These are phyloP conservation scores for Cutaneotrichosporon curvatum DNA, from an alignment of 1,284 basidiomycete species.

Conservation along the genomic window DNA sequence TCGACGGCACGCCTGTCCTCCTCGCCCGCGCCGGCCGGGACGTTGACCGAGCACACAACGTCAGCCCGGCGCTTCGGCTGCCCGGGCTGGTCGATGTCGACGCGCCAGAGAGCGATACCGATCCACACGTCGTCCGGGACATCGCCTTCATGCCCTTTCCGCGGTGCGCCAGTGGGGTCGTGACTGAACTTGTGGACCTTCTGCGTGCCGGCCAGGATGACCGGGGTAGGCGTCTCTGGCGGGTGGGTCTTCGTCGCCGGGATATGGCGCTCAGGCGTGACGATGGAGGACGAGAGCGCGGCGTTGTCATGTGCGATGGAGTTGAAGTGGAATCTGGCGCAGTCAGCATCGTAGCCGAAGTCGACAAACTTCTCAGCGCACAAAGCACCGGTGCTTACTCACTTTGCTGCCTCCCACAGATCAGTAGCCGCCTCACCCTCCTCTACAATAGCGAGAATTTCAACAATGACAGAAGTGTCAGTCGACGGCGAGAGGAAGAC, in stretches of 20 bases:
- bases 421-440: constrained; percentile 47
- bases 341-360: neutral
- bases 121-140: constrained; percentile 63
- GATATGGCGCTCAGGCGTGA: constrained; percentile 24
- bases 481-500: constrained; percentile 72
- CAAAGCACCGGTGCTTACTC: constrained; percentile 33
- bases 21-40: constrained; percentile 45
- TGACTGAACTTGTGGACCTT: constrained; percentile 62
- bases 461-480: constrained; percentile 72
- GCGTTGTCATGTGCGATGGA: constrained; percentile 88
- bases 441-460: constrained; percentile 71
- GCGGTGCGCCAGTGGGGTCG: constrained; percentile 36
- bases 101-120: constrained; percentile 67
- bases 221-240: constrained; percentile 50
- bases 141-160: constrained; percentile 42
- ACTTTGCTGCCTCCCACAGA: constrained; percentile 62
- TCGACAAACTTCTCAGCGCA: neutral
- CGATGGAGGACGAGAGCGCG: constrained; percentile 54
- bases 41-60: constrained; percentile 72
- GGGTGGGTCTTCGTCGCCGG: constrained; percentile 23
- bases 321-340: constrained; percentile 74
- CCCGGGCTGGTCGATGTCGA: constrained; percentile 16
- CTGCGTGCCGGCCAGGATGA: constrained; percentile 56
- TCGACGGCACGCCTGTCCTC: constrained; percentile 42
- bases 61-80: constrained; percentile 58